Evolutionary conservation across 352 stramenopile genomes (phyloP).

Genomic region (Globisporangium mamillatum): DNA sequence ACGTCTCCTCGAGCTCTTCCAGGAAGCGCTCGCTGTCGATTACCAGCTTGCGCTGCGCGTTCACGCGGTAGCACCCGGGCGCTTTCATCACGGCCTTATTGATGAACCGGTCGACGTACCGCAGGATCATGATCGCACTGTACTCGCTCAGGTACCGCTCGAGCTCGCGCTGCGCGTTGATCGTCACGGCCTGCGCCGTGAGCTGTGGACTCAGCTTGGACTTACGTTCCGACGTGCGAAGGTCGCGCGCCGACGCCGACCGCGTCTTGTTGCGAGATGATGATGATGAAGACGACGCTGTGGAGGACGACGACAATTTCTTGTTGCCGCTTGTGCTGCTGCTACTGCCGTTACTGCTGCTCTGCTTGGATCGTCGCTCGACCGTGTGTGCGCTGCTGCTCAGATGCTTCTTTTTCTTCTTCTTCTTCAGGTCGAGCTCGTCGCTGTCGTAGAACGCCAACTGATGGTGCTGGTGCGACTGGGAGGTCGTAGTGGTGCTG

Average conservation of each 20-base stretch:
- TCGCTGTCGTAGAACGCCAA: constrained; percentile 7
- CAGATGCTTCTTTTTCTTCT: constrained; percentile 2
- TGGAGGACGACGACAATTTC: constrained; percentile 20
- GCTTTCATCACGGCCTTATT: constrained; percentile 68
- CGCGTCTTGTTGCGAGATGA: constrained; percentile 29
- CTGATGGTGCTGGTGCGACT: background rate
- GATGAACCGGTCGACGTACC: constrained; percentile 78
- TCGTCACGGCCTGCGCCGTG: constrained; percentile 58
- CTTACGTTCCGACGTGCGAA: constrained; percentile 47
- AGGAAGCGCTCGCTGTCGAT: constrained; percentile 71
- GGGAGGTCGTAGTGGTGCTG: constrained; percentile 16
- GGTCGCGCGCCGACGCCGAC: constrained; percentile 39
- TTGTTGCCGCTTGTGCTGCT: background rate
- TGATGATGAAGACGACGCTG: constrained; percentile 10
- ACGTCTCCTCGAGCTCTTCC: constrained; percentile 61
- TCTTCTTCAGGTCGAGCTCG: background rate
- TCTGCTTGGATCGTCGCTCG: constrained; percentile 7
- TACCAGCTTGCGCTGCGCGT: constrained; percentile 35
- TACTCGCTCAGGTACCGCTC: constrained; percentile 69
- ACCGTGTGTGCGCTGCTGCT: constrained; percentile 10
- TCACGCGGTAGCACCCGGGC: constrained; percentile 67
- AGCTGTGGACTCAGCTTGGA: constrained; percentile 59
- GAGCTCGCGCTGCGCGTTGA: constrained; percentile 70
- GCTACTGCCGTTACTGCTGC: background rate
- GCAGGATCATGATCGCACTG: constrained; percentile 78